Conservation (phyloP, 768 basidiomycete genomes). For the Gymnopilus junonius region DNA sequence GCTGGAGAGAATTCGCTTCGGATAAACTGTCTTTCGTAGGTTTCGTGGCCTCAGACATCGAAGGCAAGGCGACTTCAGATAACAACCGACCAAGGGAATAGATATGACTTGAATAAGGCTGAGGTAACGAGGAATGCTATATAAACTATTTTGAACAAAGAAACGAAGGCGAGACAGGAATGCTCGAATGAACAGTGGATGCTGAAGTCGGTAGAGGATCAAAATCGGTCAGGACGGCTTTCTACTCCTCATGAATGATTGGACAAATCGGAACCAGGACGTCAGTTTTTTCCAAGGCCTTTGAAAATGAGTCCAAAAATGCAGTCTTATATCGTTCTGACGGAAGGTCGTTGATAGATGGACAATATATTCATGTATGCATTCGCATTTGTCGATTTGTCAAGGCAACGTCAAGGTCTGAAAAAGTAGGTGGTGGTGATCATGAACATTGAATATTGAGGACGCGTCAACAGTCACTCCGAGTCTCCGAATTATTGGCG, state of each 20-base stretch:
- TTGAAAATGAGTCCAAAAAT: too few species aligned
- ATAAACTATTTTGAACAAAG: neutral
- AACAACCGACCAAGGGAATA: neutral
- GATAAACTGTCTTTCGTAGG: neutral
- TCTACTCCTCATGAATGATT: neutral
- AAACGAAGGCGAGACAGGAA: neutral
- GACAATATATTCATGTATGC: neutral
- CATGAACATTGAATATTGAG: too few species aligned
- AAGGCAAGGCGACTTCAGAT: neutral
- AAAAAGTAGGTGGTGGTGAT: neutral
- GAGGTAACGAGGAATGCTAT: neutral
- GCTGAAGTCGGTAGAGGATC: neutral
- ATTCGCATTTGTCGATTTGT: neutral
- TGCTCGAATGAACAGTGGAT: conserved; percentile 2
- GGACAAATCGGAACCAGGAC: too few species aligned
- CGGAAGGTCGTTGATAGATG: too few species aligned
- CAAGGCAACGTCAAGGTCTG: neutral
- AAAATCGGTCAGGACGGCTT: neutral
- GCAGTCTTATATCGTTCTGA: neutral
- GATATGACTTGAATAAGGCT: neutral
- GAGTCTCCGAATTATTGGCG: neutral
- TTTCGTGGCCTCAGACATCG: conserved; percentile 2
- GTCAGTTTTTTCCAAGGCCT: too few species aligned
- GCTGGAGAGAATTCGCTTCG: neutral
- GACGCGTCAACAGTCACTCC: neutral